Evolutionary conservation across 208 protist species (phyloP), one percentile per base, ranked within the genome.

Genomic region (Trichomonas gallinae): DNA sequence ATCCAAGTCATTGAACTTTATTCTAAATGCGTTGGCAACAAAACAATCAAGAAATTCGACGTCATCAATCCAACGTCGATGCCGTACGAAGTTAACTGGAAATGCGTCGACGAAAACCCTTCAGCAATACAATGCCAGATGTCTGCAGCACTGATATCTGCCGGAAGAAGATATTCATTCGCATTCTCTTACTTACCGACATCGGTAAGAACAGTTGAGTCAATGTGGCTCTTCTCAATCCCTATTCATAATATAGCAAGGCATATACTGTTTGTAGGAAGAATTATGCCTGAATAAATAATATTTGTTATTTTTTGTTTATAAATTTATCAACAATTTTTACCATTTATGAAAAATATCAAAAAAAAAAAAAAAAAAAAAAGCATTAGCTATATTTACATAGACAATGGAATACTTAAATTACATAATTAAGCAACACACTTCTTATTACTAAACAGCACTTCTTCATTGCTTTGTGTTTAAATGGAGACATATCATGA

Each of bases 201-300:
- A 38, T 93, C 87, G 26, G 87, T 93, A n/a, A 93, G 44, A 51
- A 93, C 87, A 38, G 87, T 93, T 23, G 87, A 93, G 46, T 48
- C 44, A 2, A 17, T 93, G 10, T 93, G 87, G 87, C 15, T 38
- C 1, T 93, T 93, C 44, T 40, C 44, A 51, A 51, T 93, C 44
- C 15, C 17, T 2, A 44, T 48, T 11, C 44, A 93, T 51, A 93
- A 93, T 51, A 93, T 93, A 31, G 8, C 23, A 42, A 93, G 42
- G 17, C 44, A 48, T 48, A n/a, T 93, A 34, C n/a, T 93, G 44
- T 48, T 51, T 51, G 87, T 93, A 8, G 87, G 87, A 93, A 93
- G 87, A 93, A 93, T 93, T 51, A 51, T 93, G 87, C 87, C 87
- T 48, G 34, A 89, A 89, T 89, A 46, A 89, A 89, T 46, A 31